Conservation (phyloP, 257 asterid species). For the Thymus quinquecostatus region DNA sequence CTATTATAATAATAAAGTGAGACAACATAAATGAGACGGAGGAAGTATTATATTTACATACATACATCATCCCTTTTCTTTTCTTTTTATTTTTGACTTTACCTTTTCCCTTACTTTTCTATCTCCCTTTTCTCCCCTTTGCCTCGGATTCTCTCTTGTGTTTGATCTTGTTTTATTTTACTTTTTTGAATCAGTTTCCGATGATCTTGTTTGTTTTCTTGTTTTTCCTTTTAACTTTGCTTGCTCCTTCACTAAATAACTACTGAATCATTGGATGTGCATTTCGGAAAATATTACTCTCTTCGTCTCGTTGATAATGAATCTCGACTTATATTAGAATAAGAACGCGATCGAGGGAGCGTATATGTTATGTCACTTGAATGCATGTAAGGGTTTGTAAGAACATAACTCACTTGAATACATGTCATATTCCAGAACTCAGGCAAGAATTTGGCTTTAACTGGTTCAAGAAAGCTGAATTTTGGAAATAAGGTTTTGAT, state of each 20-base stretch:
- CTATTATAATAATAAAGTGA: too few species aligned
- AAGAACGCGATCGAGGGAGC: too few species aligned
- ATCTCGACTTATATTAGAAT: too few species aligned
- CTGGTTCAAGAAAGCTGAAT: constrained; percentile 23
- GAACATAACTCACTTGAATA: background rate
- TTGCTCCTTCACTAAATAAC: background rate
- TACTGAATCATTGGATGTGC: too few species aligned
- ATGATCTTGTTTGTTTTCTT: background rate
- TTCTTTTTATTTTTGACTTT: constrained; percentile 24
- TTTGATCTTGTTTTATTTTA: constrained; percentile 21
- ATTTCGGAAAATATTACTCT: too few species aligned
- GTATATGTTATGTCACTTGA: background rate
- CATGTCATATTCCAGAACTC: background rate
- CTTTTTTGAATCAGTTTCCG: background rate
- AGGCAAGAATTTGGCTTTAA: constrained; percentile 20
- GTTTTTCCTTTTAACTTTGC: background rate
- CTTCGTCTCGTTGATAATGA: too few species aligned
- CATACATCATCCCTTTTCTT: background rate
- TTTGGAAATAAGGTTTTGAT: constrained; percentile 29
- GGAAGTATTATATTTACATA: background rate
- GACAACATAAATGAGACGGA: too few species aligned
- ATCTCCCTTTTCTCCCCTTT: constrained; percentile 25
- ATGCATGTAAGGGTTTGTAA: too few species aligned
- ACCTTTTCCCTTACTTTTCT: constrained; percentile 46
- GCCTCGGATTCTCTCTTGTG: constrained; percentile 54